Base-by-base conservation (phyloP, 768 basidiomycete species). In the Tylopilus intermedius region DNA sequence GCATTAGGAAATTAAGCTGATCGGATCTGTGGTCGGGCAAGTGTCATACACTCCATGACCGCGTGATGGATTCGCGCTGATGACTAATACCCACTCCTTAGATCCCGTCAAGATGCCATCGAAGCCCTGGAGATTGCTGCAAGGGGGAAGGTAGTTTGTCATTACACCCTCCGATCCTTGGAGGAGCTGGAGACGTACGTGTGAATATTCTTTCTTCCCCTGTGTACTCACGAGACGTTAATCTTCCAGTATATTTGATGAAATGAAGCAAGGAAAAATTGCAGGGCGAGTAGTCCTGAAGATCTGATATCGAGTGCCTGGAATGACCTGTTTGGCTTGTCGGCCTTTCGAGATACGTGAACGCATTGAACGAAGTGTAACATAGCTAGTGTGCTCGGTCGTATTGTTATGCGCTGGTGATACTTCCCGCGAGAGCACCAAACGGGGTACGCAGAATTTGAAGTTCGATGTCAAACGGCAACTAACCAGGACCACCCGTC, bases 121-220 rank as follows among this genome's bases (percentile, higher is more conserved):
- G 77, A 80, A 58, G 75, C 79, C 2, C 59, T 80, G 43, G 67
- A 71, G 15, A 60, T 77, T 41, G 78, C 74, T 13, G 72, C 70
- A 7, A 58, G 63, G 22, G 76, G 74, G 15, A 71, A 74, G 48
- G 76, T 80, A 54, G 69, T 61, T 50, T 67, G 67, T 47, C 51
- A 57, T 22, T 68, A 66, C 39, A 51, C 54, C 10, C 45, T 70
- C 38, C 48, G 62, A 43, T 48, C 42, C 0, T 58, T 75, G 32
- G 57, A 61, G 8, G 63, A 71, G 33, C 57, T 74, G 43, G 57
- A 64, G n/a, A 56, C 58, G 56, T 65, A 41, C n/a, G 63, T 26
- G 9, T 11, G 3, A 2, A 14, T 46, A 13, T 13, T 10, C 0
- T 29, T 44, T 41, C 4, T 4, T 6, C 15, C 10, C 1, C n/a